Percentiles rank a stretch among this genome's conserved stretches.
Conservation (phyloP, 768 basidiomycete genomes). For the Suillus luteus region DNA sequence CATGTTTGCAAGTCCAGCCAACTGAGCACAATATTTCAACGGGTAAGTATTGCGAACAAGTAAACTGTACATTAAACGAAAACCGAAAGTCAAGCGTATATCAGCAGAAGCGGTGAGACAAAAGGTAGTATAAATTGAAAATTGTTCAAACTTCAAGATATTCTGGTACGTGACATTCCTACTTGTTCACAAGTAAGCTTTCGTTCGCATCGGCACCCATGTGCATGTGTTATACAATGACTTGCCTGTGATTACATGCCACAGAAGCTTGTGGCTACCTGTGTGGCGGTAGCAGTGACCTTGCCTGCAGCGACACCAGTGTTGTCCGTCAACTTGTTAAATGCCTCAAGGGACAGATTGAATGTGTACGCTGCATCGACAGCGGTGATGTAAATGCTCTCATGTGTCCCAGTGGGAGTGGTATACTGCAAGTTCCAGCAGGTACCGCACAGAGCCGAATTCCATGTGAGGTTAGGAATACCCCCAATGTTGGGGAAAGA, state of each 20-base stretch:
- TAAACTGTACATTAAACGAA: neutral
- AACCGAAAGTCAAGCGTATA: neutral
- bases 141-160: neutral
- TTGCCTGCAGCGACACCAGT: constrained; percentile 48
- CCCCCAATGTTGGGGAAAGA: constrained; percentile 37
- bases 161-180: neutral
- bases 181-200: neutral
- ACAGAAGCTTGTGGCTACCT: constrained; percentile 49
- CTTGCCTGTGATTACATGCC: constrained; percentile 38
- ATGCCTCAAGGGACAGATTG: constrained; percentile 38
- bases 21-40: neutral
- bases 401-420: constrained; percentile 30
- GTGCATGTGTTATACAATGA: neutral
- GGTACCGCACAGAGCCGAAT: constrained; percentile 56
- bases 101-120: neutral
- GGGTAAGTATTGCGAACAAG: neutral
- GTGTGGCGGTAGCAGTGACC: constrained; percentile 43
- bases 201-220: neutral
- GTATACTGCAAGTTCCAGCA: constrained; percentile 61
- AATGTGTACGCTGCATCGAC: constrained; percentile 51
- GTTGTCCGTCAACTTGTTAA: constrained; percentile 38
- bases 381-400: constrained; percentile 49
- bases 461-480: constrained; percentile 33
- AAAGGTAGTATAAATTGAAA: neutral
- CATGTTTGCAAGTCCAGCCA: neutral